Evolutionary conservation across 371 early-diverging fungal genomes (phyloP), one percentile per base, ranked within the genome.

Genomic region (Syncephalis fuscata): DNA sequence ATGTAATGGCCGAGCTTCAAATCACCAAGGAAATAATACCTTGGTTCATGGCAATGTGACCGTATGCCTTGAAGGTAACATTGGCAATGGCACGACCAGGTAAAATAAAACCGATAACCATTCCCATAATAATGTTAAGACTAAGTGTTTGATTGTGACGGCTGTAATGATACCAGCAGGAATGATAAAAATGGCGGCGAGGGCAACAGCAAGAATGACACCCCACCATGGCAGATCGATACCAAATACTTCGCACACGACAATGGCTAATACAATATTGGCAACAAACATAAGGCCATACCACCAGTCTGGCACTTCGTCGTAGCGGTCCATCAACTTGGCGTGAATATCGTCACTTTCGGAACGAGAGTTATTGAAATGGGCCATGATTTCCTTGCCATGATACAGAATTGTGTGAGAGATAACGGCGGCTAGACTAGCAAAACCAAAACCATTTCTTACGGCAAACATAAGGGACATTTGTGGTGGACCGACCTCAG

Each of bases 81-180:
- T 64, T 67, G 24, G 60, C 65, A 16, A 65, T 60, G 10, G 64
- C 59, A n/a, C 57, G 55, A 27, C 81, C 81, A 17, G 78, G 78
- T 8, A 68, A 58, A 10, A 78, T 65, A 16, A 67, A 63, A 26
- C 81, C 81, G n/a, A 66, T 66, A 10, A 80, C 57, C 50, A 77
- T 60, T 53, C 78, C 73, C 9, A 85, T 74, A 25, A 88, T 67
- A 45, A 85, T 70, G 47, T 83, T 82, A 19, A 85, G 63, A 20
- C 78, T 79, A 19, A 79, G 80, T 32, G 70, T 64, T 44, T 76
- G 74, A 51, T 76, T 78, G 62, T 78, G 19, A 85, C 63, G 21
- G 86, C 86, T 32, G 70, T 67, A 44, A 84, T 70, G 44, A 84
- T 80, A 61, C 85, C 88, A 39, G 86, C 71, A 1, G 92, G 88